Percentiles rank a stretch among this genome's conserved stretches.
phyloP scores from a whole-genome alignment of 2,329 filamentous ascomycete species.

The Drechslerella dactyloides region DNA sequence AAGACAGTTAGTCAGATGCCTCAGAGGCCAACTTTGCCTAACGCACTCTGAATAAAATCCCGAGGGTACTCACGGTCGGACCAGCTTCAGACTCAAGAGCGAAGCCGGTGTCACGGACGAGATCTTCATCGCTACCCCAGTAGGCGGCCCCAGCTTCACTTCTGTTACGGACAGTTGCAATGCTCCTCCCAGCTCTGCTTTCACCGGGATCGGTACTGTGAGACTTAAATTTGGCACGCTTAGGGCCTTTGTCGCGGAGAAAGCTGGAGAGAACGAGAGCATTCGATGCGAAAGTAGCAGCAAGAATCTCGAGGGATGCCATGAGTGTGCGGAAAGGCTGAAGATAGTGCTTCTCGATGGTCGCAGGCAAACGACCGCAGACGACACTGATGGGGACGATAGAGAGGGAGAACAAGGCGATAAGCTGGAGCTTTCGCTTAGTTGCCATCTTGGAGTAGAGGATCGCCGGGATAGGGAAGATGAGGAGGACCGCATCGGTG shows the following conservation, averaged over 20 bases:
- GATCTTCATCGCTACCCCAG: constrained; percentile 90
- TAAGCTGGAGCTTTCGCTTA: constrained; percentile 79
- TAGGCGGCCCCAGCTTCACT: constrained; percentile 58
- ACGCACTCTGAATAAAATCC: not conserved
- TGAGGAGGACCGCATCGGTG: constrained; percentile 84
- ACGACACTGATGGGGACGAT: constrained; percentile 79
- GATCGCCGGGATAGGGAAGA: constrained; percentile 89
- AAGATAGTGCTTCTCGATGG: constrained; percentile 72
- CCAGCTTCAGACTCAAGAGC: constrained; percentile 37
- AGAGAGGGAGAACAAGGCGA: constrained; percentile 83
- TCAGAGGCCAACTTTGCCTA: not conserved
- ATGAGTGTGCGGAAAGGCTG: constrained; percentile 89
- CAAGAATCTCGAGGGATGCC: constrained; percentile 87
- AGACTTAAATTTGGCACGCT: constrained; percentile 74
- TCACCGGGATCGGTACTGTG: constrained; percentile 69
- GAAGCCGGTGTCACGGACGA: constrained; percentile 77
- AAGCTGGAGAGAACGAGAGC: constrained; percentile 90
- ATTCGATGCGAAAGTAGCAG: constrained; percentile 85
- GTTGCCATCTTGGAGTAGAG: constrained; percentile 75
- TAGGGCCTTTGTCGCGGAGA: constrained; percentile 84
- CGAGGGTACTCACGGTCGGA: constrained; percentile 23
- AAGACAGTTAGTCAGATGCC: not conserved
- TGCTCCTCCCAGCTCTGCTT: constrained; percentile 60
- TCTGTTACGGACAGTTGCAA: constrained; percentile 33
- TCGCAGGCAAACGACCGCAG: constrained; percentile 77